A percentile compares a stretch with the other conserved stretches of the same genome.
Conservation (phyloP, 495 filamentous ascomycete genomes). For the Tuber magnatum region DNA sequence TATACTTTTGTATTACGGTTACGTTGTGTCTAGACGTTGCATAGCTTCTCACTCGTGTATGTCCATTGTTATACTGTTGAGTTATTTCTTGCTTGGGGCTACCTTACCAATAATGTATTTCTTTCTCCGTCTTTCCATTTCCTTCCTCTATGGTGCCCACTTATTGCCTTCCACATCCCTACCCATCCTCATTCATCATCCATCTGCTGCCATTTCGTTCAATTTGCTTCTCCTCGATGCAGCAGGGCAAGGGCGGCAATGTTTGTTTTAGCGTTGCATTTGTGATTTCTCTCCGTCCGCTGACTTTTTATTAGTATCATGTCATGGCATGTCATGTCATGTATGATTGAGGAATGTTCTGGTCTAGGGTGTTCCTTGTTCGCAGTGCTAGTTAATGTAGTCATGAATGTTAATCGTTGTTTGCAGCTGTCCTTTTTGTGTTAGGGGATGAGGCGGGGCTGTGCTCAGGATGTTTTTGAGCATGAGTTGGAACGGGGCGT, state of each 20-base stretch:
- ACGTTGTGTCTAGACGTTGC: background rate
- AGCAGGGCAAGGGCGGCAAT: background rate
- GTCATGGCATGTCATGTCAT: background rate
- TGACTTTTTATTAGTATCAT: background rate
- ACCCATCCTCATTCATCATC: background rate
- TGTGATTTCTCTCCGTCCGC: background rate
- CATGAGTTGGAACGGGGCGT: too few species aligned
- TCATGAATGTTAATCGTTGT: background rate
- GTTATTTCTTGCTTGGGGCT: background rate
- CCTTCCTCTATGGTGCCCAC: background rate
- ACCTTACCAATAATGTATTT: background rate
- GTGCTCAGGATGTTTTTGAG: too few species aligned
- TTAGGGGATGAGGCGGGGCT: too few species aligned
- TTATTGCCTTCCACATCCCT: background rate
- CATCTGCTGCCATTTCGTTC: background rate
- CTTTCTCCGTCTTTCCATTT: background rate
- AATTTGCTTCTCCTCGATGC: background rate
- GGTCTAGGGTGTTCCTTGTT: background rate
- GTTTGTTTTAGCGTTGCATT: constrained; percentile 2
- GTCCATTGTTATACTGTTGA: background rate
- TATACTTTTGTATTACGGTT: background rate
- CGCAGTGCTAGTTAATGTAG: background rate
- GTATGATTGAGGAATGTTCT: background rate
- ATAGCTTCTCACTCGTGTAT: background rate
- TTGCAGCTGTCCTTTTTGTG: background rate